These are phyloP conservation scores for Senecio squalidus DNA, from an alignment of 140 eudicot species.

Conservation along the genomic window DNA sequence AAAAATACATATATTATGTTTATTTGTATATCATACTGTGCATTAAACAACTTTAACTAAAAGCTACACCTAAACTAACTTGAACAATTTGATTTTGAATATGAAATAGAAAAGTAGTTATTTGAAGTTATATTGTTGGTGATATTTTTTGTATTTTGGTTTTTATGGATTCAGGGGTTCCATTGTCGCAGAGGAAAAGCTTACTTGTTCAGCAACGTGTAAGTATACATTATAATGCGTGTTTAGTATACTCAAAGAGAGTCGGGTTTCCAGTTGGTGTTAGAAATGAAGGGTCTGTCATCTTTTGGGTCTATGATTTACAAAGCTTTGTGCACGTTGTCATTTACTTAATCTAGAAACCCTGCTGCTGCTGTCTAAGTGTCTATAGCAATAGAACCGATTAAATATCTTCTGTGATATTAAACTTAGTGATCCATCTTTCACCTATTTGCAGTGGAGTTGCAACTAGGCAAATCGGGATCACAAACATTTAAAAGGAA, in stretches of 20 bases:
- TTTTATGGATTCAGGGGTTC: conserved; percentile 46
- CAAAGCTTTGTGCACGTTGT: background rate
- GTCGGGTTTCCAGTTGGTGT: too few species aligned
- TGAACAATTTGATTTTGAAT: too few species aligned
- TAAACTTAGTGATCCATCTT: too few species aligned
- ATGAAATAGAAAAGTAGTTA: background rate
- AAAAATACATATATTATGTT: too few species aligned
- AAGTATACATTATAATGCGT: conserved; percentile 27
- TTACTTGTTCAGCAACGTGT: conserved; percentile 74
- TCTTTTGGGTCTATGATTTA: background rate
- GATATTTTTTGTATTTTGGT: background rate
- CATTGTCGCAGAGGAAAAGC: conserved; percentile 94
- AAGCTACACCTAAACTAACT: too few species aligned
- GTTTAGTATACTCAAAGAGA: background rate
- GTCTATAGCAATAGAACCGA: background rate
- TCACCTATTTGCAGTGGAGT: conserved; percentile 22
- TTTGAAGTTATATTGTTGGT: background rate
- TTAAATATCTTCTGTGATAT: too few species aligned
- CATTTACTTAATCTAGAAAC: background rate
- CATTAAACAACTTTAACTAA: too few species aligned
- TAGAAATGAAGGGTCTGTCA: background rate
- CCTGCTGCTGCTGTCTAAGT: background rate
- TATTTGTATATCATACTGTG: too few species aligned
- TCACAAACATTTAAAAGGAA: conserved; percentile 15
- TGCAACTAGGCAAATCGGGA: conserved; percentile 15